Percentiles rank a stretch among this genome's conserved stretches.
These are phyloP conservation scores for Plenodomus tracheiphilus DNA, from an alignment of 2,329 filamentous ascomycete species.

Conservation along the genomic window DNA sequence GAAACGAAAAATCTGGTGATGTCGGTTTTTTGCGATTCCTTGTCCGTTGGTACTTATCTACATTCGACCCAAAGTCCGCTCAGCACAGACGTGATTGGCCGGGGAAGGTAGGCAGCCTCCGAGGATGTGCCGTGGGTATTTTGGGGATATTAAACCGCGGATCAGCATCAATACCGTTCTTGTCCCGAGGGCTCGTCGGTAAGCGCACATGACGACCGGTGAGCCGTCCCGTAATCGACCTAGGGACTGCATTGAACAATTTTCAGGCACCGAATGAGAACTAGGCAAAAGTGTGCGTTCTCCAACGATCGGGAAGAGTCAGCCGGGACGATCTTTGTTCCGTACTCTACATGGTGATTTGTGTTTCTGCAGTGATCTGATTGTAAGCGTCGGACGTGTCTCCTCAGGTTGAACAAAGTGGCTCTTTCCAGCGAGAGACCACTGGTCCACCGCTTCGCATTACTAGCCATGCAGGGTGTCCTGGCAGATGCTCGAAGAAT, in stretches of 20 bases:
- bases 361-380: neutral
- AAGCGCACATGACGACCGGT: neutral
- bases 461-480: neutral
- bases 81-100: neutral
- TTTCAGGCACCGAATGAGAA: neutral
- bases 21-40: constrained; percentile 1
- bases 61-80: neutral
- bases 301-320: no score
- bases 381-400: neutral
- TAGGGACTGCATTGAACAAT: neutral
- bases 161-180: neutral
- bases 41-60: neutral
- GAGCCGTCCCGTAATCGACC: no score
- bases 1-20: neutral
- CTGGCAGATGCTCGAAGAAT: neutral
- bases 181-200: neutral
- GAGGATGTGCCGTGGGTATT: neutral
- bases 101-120: neutral
- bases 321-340: no score
- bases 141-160: neutral
- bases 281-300: no score
- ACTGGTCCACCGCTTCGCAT: neutral
- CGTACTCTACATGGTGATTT: no score
- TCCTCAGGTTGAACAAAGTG: neutral
- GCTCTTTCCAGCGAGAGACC: no score